A percentile compares a stretch with the other conserved stretches of the same genome.
These are phyloP conservation scores for Noccaea bulbosa DNA, from an alignment of 345 rosid genomes.

Conservation along the genomic window DNA sequence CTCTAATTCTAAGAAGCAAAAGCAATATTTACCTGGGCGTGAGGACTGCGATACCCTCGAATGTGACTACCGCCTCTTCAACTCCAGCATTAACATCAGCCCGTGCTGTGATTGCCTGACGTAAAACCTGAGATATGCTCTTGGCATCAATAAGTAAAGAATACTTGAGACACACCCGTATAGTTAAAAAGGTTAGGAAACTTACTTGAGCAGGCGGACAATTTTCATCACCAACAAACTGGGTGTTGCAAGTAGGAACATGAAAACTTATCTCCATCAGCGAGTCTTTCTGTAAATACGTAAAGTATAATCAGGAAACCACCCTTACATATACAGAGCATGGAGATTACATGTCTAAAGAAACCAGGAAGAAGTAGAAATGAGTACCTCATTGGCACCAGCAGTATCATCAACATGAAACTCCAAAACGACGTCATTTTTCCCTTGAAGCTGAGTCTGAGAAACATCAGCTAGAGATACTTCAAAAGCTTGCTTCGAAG, in stretches of 20 bases:
- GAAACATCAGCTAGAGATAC: slow-evolving; percentile 89
- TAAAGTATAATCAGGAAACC: slow-evolving; percentile 11
- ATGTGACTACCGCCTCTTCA: slow-evolving; percentile 92
- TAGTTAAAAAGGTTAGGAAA: background rate
- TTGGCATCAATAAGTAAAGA: slow-evolving; percentile 1
- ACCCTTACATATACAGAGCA: slow-evolving; percentile 4
- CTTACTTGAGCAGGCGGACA: slow-evolving; percentile 86
- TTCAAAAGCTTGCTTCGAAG: slow-evolving; percentile 94
- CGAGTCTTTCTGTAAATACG: slow-evolving; percentile 75
- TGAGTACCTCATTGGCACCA: slow-evolving; percentile 89
- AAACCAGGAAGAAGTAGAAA: slow-evolving; percentile 7
- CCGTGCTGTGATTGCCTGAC: slow-evolving; percentile 69
- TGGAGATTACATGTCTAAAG: background rate
- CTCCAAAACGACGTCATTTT: slow-evolving; percentile 90
- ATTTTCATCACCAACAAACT: slow-evolving; percentile 91
- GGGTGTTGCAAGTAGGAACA: slow-evolving; percentile 84
- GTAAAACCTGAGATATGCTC: slow-evolving; percentile 61
- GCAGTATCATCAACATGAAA: slow-evolving; percentile 97
- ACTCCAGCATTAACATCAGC: slow-evolving; percentile 90
- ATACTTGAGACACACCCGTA: background rate
- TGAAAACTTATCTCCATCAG: slow-evolving; percentile 97
- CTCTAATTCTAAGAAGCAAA: background rate
- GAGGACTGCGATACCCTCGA: slow-evolving; percentile 88
- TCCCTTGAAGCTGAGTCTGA: slow-evolving; percentile 90
- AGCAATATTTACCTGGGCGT: slow-evolving; percentile 76